Base-by-base conservation (phyloP, 805 yeast genomes). In the Metschnikowia continentalis region DNA sequence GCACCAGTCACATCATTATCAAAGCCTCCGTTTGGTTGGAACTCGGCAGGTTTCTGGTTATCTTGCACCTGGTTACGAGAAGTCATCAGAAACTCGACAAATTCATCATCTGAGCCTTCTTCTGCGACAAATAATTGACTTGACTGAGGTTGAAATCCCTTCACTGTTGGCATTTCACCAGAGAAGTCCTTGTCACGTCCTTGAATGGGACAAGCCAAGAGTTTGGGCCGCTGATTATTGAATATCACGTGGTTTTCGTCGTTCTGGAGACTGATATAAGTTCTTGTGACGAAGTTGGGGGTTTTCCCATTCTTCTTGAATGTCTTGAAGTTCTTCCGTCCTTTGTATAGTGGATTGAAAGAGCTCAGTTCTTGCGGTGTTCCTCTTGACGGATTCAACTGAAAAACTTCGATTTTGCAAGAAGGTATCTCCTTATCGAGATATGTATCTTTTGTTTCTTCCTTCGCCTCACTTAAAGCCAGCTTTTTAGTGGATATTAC, bases 241-340 rank as follows among this genome's bases (percentile, higher is more conserved):
- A 56, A 56, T 6, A 35, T 35, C 5, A 52, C 47, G 6, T 49
- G 53, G 30, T 40, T 39, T 7, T 51, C 51, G 35, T 53, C 47
- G 35, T 52, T 53, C 7, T 48, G 52, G 5, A 58, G 55, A 32
- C 50, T 54, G 39, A 56, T 46, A 42, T 35, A 57, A 2, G 59
- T 51, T 36, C 61, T 23, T 8, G 59, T 55, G 42, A 55, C 47
- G 33, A 45, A 49, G 30, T 49, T 47, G 11, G 47, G 51, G 6
- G 42, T 37, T 5, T 41, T 47, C 6, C 57, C 55, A 11, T 35
- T 41, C 20, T 49, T 57, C 4, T 45, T 32, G 48, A 58, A 58
- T 0, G 50, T 37, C 39, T 58, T 58, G 43, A 58, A 58, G 42
- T 58, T 58, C 20, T 51, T 57, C 5, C 61, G 53, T 3, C 54